Conservation (phyloP, 2,329 filamentous ascomycete genomes). For the Penicillium sp. region DNA sequence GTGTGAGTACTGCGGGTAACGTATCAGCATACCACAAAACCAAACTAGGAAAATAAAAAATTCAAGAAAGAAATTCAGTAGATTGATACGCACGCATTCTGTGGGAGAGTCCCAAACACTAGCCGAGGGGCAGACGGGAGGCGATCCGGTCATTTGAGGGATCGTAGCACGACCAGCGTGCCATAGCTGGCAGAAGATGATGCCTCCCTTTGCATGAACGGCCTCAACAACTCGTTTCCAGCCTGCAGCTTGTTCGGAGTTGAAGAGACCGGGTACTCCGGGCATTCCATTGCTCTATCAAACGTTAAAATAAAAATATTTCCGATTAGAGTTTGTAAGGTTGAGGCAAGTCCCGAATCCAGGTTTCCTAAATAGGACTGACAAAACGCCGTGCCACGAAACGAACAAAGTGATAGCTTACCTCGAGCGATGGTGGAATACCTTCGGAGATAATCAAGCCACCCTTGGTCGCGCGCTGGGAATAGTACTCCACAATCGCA, state of each 20-base stretch:
- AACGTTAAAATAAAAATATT: conserved; percentile 21
- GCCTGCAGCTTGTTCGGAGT: conserved; percentile 44
- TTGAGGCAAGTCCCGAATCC: background rate
- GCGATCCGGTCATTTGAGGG: conserved; percentile 42
- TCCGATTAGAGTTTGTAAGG: conserved; percentile 10
- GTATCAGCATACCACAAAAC: background rate
- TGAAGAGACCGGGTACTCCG: conserved; percentile 37
- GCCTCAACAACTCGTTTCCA: conserved; percentile 54
- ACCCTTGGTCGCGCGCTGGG: conserved; percentile 39
- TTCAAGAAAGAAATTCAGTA: background rate
- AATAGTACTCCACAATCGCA: conserved; percentile 42
- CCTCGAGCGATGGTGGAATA: conserved; percentile 40
- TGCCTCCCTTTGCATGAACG: conserved; percentile 52
- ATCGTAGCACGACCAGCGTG: conserved; percentile 51
- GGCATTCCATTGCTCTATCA: conserved; percentile 41
- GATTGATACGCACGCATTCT: conserved; percentile 27
- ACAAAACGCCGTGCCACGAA: background rate
- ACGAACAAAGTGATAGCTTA: conserved; percentile 17
- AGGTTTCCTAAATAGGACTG: background rate
- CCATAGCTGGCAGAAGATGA: conserved; percentile 45
- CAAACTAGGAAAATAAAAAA: background rate
- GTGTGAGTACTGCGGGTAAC: conserved; percentile 32
- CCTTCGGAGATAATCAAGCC: conserved; percentile 42
- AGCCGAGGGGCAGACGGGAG: conserved; percentile 42
- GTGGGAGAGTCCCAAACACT: conserved; percentile 48